Conservation (phyloP, 2,329 filamentous ascomycete species). For the Lecanoromycetidae sp. region DNA sequence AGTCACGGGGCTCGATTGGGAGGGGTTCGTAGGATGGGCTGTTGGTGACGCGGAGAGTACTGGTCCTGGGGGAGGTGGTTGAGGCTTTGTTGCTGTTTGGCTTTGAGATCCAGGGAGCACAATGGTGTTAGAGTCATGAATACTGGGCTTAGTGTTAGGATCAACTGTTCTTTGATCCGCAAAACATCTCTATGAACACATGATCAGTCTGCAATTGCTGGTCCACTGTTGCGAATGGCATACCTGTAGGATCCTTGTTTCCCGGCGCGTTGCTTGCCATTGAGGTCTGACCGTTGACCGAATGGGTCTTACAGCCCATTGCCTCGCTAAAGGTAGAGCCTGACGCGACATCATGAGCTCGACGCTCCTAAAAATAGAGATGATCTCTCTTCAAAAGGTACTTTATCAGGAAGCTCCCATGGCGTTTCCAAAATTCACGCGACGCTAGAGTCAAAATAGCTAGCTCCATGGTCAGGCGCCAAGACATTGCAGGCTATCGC, state of each 20-base stretch:
- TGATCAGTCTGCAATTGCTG: background rate
- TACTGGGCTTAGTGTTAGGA: constrained; percentile 30
- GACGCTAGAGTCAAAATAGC: background rate
- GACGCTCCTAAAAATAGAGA: constrained; percentile 7
- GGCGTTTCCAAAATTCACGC: background rate
- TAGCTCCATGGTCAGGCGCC: too few relatives aligned
- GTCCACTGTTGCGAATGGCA: background rate
- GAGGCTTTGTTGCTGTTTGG: constrained; percentile 22
- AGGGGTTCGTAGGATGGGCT: constrained; percentile 29
- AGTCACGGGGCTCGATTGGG: too few relatives aligned
- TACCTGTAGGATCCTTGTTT: constrained; percentile 4
- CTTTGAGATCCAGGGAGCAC: constrained; percentile 41
- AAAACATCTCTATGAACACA: constrained; percentile 35
- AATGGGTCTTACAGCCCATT: constrained; percentile 29
- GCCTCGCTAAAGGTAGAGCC: constrained; percentile 38
- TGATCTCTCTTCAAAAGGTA: background rate
- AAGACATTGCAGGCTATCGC: too few relatives aligned
- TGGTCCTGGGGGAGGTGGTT: constrained; percentile 22
- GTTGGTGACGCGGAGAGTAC: constrained; percentile 19
- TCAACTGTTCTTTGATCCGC: constrained; percentile 36
- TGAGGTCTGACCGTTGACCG: constrained; percentile 29
- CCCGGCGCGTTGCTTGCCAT: constrained; percentile 31
- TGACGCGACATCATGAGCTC: constrained; percentile 45
- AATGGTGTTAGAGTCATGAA: constrained; percentile 38
- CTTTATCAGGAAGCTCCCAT: constrained; percentile 4